phyloP scores from a whole-genome alignment of 2,329 filamentous ascomycete genomes.

The Ophiocordyceps polyrhachis-furcata region DNA sequence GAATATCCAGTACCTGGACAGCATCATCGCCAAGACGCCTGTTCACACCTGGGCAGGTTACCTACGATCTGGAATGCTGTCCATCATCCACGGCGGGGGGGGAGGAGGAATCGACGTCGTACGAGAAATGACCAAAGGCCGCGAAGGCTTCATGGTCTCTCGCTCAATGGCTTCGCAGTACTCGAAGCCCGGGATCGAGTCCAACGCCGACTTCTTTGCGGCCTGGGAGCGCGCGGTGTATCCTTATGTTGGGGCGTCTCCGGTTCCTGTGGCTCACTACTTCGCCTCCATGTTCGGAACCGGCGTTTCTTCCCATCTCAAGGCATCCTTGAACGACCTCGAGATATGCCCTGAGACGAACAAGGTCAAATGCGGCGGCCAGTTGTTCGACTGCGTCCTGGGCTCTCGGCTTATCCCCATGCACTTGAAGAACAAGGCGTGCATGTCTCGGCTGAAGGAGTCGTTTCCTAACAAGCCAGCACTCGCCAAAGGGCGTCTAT shows the following conservation, averaged over 20 bases:
- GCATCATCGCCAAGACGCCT: neutral
- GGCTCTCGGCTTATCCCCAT: neutral
- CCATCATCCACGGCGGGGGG: neutral
- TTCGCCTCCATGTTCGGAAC: neutral
- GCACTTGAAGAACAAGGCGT: neutral
- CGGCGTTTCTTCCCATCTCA: neutral
- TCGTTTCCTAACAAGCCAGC: neutral
- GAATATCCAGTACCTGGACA: neutral
- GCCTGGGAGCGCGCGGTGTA: neutral
- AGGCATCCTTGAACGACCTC: neutral
- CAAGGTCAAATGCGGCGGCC: neutral
- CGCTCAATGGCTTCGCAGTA: neutral
- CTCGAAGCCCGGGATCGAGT: neutral
- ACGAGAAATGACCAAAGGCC: neutral
- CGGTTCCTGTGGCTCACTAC: neutral
- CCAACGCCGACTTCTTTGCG: neutral
- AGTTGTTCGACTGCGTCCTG: neutral
- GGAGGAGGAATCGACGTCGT: neutral
- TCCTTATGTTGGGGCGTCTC: neutral
- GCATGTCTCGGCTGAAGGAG: neutral
- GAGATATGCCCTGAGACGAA: neutral
- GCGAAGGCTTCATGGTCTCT: neutral
- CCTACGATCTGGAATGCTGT: neutral
- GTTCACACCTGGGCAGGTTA: neutral
- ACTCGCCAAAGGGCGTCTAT: neutral